These are phyloP conservation scores for Drosera capensis DNA, from an alignment of 148 eudicot genomes.

Conservation along the genomic window DNA sequence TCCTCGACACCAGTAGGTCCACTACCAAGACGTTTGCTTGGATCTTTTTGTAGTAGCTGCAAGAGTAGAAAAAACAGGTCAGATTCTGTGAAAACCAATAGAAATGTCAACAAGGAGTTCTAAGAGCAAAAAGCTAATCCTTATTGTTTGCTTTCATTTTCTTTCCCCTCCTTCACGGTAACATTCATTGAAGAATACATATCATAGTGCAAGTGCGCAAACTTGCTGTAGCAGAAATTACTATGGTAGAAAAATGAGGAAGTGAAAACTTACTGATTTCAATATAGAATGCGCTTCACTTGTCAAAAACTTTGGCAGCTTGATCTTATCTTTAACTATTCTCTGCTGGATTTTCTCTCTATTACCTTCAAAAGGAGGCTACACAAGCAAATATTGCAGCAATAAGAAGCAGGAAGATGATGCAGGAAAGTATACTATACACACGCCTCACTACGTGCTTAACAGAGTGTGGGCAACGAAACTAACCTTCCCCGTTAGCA, in stretches of 20 bases:
- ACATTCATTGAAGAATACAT: too few species aligned
- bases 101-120: too few species aligned
- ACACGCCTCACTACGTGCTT: neutral
- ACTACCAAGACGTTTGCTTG: conserved; percentile 51
- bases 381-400: conserved; percentile 17
- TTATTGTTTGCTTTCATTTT: too few species aligned
- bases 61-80: too few species aligned
- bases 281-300: conserved; percentile 79
- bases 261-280: conserved; percentile 45
- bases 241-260: neutral
- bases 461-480: neutral
- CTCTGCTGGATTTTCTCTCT: conserved; percentile 66
- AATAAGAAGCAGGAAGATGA: neutral
- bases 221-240: neutral
- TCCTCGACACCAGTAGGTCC: conserved; percentile 58
- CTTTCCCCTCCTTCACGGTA: too few species aligned
- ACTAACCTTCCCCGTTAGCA: conserved; percentile 83
- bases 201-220: too few species aligned
- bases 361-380: conserved; percentile 79
- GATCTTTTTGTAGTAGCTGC: conserved; percentile 63
- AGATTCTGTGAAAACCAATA: too few species aligned
- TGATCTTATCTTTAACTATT: conserved; percentile 72
- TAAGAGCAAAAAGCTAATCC: too few species aligned
- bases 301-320: conserved; percentile 61
- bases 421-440: neutral